Percentiles rank a stretch among this genome's conserved stretches.
Evolutionary conservation across 768 basidiomycete species (phyloP).

Genomic region (Roridomyces roridus): DNA sequence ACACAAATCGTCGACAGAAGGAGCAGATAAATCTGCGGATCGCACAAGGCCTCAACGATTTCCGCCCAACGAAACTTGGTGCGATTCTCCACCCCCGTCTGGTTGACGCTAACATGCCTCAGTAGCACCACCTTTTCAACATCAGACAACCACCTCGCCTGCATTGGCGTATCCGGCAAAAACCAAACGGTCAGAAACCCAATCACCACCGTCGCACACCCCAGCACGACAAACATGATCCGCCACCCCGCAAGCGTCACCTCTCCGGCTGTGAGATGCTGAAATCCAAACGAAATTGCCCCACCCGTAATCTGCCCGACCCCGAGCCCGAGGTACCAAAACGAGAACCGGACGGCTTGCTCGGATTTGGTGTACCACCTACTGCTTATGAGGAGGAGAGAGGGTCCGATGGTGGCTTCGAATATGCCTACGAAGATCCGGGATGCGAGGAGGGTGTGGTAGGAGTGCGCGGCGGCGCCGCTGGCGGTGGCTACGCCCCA

Average conservation of each 20-base stretch:
- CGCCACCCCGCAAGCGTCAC: background rate
- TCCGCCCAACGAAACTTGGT: background rate
- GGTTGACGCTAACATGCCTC: background rate
- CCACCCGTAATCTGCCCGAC: background rate
- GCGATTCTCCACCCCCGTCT: background rate
- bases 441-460: background rate
- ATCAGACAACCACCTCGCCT: background rate
- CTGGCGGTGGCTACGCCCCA: background rate
- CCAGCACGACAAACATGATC: background rate
- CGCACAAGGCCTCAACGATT: background rate
- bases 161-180: background rate
- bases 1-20: background rate
- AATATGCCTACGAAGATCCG: background rate
- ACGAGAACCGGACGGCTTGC: background rate
- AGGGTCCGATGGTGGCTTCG: background rate
- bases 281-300: background rate
- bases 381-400: background rate
- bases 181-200: background rate
- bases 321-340: background rate
- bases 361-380: background rate
- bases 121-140: background rate
- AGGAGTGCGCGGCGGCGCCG: background rate
- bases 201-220: background rate
- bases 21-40: background rate
- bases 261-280: background rate